Evolutionary conservation across 2,329 filamentous ascomycete genomes (phyloP), one percentile per base, ranked within the genome.

Genomic region (Mycosphaerella sp.): DNA sequence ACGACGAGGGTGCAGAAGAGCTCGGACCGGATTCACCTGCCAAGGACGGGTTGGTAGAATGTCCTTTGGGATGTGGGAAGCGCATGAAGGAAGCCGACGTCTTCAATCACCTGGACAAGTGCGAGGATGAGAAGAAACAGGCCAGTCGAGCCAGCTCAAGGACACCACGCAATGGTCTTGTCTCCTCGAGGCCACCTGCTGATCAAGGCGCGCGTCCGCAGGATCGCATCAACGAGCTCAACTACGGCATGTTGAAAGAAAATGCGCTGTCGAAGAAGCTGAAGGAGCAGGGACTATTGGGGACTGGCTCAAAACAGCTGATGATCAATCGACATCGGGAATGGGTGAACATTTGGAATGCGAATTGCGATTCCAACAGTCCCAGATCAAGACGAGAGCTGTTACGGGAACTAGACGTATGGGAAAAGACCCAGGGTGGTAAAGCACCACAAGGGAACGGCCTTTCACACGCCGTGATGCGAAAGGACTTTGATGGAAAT

Each of bases 331-430:
- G 95, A 14, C 91, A 97, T 66, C 88, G 82, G 23, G 93, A 98
- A 70, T 98, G 91, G 91, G 79, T 93, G 48, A 96, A 93, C 38
- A 74, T 98, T 14, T 96, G 89, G 86, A 98, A 98, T 69, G 88
- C 95, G 9, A 98, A 98, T 68, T 95, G 90, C 72, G 93, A 98
- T 70, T 86, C 91, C 2, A 80, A 80, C 36, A 75, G 76, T 1
- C 89, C 89, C 0, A 87, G 86, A 67, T 76, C 77, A 9, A 89
- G 87, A 59, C 66, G 73, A 6, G 85, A 93, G 54, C 71, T 98
- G 4, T 71, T 95, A 12, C 81, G 80, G 11, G 92, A 97, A 56
- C 70, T 98, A 10, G 86, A 92, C 21, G 72, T 81, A 1, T 97
- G 93, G 92, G 93, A 98, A 70, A 80, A 83, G 43, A 92, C 87